Evolutionary conservation across 208 protist genomes (phyloP).

Genomic region (Wallacemonas sp.): DNA sequence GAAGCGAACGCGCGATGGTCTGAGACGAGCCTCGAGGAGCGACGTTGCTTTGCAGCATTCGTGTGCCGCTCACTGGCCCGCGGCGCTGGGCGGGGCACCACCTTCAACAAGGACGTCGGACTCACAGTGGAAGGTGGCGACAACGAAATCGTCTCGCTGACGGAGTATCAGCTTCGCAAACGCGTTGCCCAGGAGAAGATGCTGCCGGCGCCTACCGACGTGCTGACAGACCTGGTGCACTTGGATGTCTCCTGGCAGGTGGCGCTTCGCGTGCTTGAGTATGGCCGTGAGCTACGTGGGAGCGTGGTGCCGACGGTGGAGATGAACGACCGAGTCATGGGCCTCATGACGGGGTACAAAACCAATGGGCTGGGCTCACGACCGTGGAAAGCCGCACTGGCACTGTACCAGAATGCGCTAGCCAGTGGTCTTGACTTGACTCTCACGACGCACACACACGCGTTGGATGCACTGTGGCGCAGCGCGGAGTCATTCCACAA

Average conservation of each 20-base stretch:
- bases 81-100: conserved; percentile 41
- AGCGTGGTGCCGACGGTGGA: conserved; percentile 43
- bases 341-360: conserved; percentile 76
- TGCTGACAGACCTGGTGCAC: conserved; percentile 59
- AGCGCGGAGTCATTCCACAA: conserved; percentile 60
- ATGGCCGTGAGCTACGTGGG: conserved; percentile 19
- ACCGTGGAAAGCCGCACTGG: conserved; percentile 57
- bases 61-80: conserved; percentile 40
- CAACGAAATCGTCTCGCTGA: conserved; percentile 51
- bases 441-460: conserved; percentile 60
- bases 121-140: conserved; percentile 66
- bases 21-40: conserved; percentile 35
- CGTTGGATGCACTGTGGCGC: conserved; percentile 83
- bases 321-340: conserved; percentile 72
- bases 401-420: conserved; percentile 45
- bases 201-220: conserved; percentile 25
- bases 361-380: conserved; percentile 65
- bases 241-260: conserved; percentile 70
- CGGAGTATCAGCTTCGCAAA: conserved; percentile 54
- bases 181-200: conserved; percentile 13
- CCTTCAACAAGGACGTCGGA: conserved; percentile 46
- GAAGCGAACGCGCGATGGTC: conserved; percentile 44
- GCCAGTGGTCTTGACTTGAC: conserved; percentile 52
- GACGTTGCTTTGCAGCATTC: conserved; percentile 46
- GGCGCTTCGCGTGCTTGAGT: conserved; percentile 51